A percentile compares a stretch with the other conserved stretches of the same genome.
Conservation (phyloP, 169 alveolate species). For the Ichthyophthirius multifiliis region DNA sequence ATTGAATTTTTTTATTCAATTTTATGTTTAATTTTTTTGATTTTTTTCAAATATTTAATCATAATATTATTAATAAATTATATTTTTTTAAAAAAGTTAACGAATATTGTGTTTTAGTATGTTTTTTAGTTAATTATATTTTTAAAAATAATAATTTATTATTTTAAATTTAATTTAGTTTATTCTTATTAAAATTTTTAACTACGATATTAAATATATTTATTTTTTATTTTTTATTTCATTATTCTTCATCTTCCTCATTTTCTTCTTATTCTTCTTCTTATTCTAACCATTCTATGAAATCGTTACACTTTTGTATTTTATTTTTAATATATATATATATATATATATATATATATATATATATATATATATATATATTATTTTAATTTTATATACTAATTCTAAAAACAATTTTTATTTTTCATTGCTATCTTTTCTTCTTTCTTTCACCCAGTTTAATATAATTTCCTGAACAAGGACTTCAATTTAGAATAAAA, state of each 20-base stretch:
- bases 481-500: neutral
- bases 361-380: neutral
- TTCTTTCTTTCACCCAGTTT: neutral
- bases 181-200: too few species aligned
- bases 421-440: neutral
- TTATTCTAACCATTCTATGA: neutral
- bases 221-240: too few species aligned
- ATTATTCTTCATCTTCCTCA: neutral
- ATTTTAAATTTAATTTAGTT: too few species aligned
- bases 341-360: neutral
- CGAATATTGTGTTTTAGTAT: too few species aligned
- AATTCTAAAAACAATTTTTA: neutral
- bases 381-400: neutral
- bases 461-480: neutral
- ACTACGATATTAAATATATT: too few species aligned
- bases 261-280: neutral
- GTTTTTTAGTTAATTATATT: too few species aligned
- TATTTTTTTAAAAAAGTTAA: too few species aligned
- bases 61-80: too few species aligned
- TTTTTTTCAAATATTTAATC: too few species aligned
- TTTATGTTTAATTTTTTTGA: too few species aligned
- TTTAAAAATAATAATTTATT: too few species aligned
- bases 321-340: neutral
- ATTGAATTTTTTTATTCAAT: too few species aligned
- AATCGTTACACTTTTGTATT: constrained; percentile 5